Evolutionary conservation across 805 yeast species (phyloP).

Genomic region (Blastobotrys peoriensis): DNA sequence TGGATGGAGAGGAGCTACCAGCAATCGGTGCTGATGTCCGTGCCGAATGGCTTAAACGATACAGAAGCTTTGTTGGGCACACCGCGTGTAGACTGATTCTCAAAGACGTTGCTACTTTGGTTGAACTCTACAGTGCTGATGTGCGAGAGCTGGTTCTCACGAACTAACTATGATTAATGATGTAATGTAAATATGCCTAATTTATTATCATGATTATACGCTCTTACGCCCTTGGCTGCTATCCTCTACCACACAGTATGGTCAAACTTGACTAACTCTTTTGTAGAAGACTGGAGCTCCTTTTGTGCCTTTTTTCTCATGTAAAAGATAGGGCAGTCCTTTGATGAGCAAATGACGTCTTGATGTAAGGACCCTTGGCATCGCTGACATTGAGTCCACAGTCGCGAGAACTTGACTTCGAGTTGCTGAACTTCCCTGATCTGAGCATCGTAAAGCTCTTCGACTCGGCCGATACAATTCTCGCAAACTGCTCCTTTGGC

Average conservation of each 20-base stretch:
- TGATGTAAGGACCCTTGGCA: slow-evolving; percentile 96
- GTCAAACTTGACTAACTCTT: slow-evolving; percentile 63
- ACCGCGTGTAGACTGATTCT: slow-evolving; percentile 14
- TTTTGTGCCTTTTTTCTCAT: slow-evolving; percentile 88
- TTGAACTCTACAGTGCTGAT: slow-evolving; percentile 10
- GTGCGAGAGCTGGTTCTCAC: slow-evolving; percentile 7
- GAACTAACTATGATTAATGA: neutral
- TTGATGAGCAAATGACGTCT: slow-evolving; percentile 90
- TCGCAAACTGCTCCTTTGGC: slow-evolving; percentile 74
- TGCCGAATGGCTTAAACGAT: slow-evolving; percentile 8
- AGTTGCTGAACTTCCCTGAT: slow-evolving; percentile 71
- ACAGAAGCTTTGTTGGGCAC: slow-evolving; percentile 10
- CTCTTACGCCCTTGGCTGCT: neutral
- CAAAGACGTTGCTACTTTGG: slow-evolving; percentile 10
- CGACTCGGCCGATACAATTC: slow-evolving; percentile 67
- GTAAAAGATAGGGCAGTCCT: slow-evolving; percentile 95
- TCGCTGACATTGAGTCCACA: slow-evolving; percentile 98
- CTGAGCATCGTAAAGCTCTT: slow-evolving; percentile 75
- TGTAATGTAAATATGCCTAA: neutral
- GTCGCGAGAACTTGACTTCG: slow-evolving; percentile 74
- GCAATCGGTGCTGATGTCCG: slow-evolving; percentile 1
- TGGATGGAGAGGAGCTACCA: slow-evolving; percentile 1
- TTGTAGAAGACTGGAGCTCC: slow-evolving; percentile 52
- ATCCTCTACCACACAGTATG: slow-evolving; percentile 30
- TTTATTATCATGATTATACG: neutral